phyloP scores from a whole-genome alignment of 73 alveolate genomes.

The Tetrahymena thermophila region DNA sequence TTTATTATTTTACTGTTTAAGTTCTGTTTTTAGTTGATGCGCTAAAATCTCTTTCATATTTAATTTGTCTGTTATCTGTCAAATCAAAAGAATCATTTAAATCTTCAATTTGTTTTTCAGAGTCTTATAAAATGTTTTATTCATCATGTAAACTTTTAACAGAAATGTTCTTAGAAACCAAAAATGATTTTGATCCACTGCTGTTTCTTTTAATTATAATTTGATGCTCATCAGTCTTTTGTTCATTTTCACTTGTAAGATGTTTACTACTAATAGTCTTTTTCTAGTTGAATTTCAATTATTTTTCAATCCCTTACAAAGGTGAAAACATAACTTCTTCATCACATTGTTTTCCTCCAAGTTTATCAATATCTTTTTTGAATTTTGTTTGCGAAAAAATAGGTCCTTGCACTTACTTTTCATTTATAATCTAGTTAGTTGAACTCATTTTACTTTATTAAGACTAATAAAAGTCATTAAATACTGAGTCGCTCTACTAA shows the following conservation, averaged over 20 bases:
- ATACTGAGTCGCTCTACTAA: not conserved
- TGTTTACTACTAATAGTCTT: not conserved
- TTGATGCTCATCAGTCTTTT: not conserved
- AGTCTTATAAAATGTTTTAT: not conserved
- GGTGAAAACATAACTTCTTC: not conserved
- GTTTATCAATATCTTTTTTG: not conserved
- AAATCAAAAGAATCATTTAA: not conserved
- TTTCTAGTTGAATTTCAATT: not conserved
- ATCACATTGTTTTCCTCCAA: not conserved
- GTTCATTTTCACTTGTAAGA: not conserved
- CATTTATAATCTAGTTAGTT: not conserved
- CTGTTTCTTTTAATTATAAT: not conserved
- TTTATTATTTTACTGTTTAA: not conserved
- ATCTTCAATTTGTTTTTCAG: not conserved
- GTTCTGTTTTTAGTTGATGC: not conserved
- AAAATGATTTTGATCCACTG: not conserved
- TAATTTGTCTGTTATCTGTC: not conserved
- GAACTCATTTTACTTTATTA: not conserved
- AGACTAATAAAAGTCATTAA: not conserved
- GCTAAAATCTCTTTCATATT: not conserved
- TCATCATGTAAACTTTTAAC: not conserved
- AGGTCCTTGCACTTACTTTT: not conserved
- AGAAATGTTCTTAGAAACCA: not conserved
- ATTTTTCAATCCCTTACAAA: not conserved
- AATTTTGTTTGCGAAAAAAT: not conserved